A percentile compares a stretch with the other conserved stretches of the same genome.
Evolutionary conservation across 2,329 filamentous ascomycete species (phyloP).

Genomic region (Penicillium nordicum): DNA sequence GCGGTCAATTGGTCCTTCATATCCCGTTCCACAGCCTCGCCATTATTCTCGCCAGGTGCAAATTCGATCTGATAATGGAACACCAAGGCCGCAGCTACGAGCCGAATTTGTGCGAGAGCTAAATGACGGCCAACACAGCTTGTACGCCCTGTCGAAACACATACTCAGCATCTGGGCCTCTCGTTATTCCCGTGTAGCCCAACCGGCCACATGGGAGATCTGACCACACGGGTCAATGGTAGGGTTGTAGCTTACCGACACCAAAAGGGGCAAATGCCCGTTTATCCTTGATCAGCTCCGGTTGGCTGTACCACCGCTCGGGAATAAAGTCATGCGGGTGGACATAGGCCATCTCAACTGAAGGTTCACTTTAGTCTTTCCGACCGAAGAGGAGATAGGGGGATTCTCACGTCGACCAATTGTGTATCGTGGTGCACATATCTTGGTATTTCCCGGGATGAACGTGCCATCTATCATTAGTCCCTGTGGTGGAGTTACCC

Average conservation of each 20-base stretch:
- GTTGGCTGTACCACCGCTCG: slow-evolving; percentile 28
- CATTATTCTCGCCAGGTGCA: neutral
- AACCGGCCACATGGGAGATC: neutral
- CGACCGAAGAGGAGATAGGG: neutral
- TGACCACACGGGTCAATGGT: neutral
- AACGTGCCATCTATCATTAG: neutral
- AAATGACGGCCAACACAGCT: slow-evolving; percentile 7
- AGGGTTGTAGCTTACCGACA: slow-evolving; percentile 9
- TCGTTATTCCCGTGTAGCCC: neutral
- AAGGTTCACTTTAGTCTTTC: neutral
- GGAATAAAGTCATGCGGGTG: slow-evolving; percentile 39
- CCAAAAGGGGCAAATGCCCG: slow-evolving; percentile 20
- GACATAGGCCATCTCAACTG: slow-evolving; percentile 33
- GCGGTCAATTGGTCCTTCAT: slow-evolving; percentile 8
- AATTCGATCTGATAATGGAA: neutral
- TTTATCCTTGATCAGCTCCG: slow-evolving; percentile 17
- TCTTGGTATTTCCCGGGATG: neutral
- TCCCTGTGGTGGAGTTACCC: neutral
- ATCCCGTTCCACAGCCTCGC: slow-evolving; percentile 2
- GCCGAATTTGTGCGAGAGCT: slow-evolving; percentile 4
- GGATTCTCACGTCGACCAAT: neutral
- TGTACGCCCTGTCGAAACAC: neutral
- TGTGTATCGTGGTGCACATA: slow-evolving; percentile 1
- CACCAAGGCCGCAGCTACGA: neutral
- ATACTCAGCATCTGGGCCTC: neutral